Evolutionary conservation across 345 rosid genomes (phyloP).

Genomic region (Citrus glauca): DNA sequence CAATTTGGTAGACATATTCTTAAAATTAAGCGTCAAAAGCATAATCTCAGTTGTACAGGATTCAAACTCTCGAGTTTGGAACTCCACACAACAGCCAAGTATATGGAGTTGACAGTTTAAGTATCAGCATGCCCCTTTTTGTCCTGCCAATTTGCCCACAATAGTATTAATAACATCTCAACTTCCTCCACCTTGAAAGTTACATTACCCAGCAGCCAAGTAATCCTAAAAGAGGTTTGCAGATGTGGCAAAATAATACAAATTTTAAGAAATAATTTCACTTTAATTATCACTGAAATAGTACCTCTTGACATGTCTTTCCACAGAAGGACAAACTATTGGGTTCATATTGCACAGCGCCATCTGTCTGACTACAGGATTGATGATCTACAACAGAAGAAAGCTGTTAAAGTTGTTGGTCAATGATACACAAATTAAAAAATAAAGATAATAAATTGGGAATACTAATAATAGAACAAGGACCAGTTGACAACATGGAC

Average conservation of each 20-base stretch:
- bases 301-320: slow-evolving; percentile 79
- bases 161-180: neutral
- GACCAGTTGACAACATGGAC: neutral
- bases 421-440: slow-evolving; percentile 8
- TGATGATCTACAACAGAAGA: slow-evolving; percentile 65
- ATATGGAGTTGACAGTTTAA: neutral
- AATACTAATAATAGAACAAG: neutral
- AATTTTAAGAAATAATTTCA: neutral
- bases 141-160: neutral
- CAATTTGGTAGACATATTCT: neutral
- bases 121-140: neutral
- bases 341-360: slow-evolving; percentile 26
- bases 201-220: neutral
- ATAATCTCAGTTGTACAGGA: neutral
- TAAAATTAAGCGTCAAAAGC: neutral
- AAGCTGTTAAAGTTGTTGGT: slow-evolving; percentile 14
- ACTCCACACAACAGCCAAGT: neutral
- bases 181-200: neutral
- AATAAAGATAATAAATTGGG: slow-evolving; percentile 9
- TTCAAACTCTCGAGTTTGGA: neutral
- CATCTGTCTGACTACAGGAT: slow-evolving; percentile 43
- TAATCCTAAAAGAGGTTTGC: neutral
- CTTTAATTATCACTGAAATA: slow-evolving; percentile 1
- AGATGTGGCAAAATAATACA: neutral
- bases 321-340: slow-evolving; percentile 60